Evolutionary conservation across 2,329 filamentous ascomycete genomes (phyloP), one percentile per base, ranked within the genome.

Genomic region (Paecilomyces sp.): DNA sequence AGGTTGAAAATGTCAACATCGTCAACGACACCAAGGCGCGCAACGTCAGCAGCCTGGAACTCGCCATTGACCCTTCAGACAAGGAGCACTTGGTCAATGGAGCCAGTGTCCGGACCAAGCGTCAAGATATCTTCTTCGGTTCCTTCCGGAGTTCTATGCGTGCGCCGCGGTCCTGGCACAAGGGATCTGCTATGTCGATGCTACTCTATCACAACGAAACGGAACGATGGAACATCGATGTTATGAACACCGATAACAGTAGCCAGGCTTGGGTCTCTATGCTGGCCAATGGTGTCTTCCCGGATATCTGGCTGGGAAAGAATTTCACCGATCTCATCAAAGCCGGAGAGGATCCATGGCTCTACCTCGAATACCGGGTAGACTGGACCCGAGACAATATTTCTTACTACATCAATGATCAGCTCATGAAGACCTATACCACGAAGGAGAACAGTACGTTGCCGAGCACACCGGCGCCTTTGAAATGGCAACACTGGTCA

Each of bases 401-500:
- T 56, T 73, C 73, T 53, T 81, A 75, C 63, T 80, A 73, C 58
- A 71, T 80, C 56, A 76, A 71, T 15, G 72, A 70, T 11, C 72
- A 74, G 54, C 60, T 74, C 33, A 71, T 70, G 3, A 69, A 72
- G 24, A 70, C 68, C 31, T 66, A 71, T 22, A 70, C 72, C 11
- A 71, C 65, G 52, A 72, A 68, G 56, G 65, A 72, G 2, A 69
- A 73, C 33, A 61, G 65, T 18, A 65, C 59, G 15, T 66, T 81
- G 47, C 76, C 77, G 1, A 73, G 71, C 8, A 74, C 76, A 3
- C 78, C 80, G 5, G 70, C 76, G 3, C 70, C 78, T 9, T 61
- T 81, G 25, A 71, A 74, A 56, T 74, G 80, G 64, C 77, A 79
- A 63, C 79, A 82, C 64, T 82, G 79, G 79, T 80, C 78, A 0